Base-by-base conservation (phyloP, 352 stramenopile species). In the Globisporangium echinulatum region DNA sequence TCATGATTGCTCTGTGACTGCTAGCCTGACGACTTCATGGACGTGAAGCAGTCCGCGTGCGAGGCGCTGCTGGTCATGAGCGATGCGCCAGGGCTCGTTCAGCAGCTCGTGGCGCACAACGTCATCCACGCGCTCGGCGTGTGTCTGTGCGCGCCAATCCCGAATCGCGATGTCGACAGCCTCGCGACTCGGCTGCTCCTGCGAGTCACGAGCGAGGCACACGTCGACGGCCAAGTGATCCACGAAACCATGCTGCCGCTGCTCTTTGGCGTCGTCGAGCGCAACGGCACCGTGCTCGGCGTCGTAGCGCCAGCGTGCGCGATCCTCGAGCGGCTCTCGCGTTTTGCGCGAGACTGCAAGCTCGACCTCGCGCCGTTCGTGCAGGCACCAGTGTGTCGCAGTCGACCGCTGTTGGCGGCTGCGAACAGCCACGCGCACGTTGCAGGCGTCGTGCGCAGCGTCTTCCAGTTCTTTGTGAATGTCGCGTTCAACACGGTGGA, bases 321-420 rank as follows among this genome's bases (percentile, higher is more conserved):
- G 7, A 82, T 96, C 4, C 64, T 97, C 5, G 87, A 90, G 36
- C 69, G 76, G 3, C 51, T 96, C 11, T 85, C 83, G 1, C 70
- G 76, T 14, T 88, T 88, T 67, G 78, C 82, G 4, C 52, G 63
- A 8, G 53, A 75, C 9, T 84, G 79, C 47, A 81, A 77, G 25
- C 57, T 90, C 25, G 82, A 90, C 53, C 33, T 92, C 5, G 69
- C 69, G 8, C 59, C 72, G 19, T 88, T 82, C 40, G n/a, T 87
- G 40, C 62, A 71, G 7, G 50, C 49, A 7, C 10, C 52, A 10
- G 25, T 52, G 1, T 92, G 82, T 54, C 59, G 39, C 37, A 72
- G 79, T 3, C 59, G 70, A 47, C 60, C 77, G 10, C 59, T 92
- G 1, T 70, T 90, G 9, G 63, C 68, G 1, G 65, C 75, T 9